phyloP scores from a whole-genome alignment of 2,329 filamentous ascomycete species.

The Diaporthe ampelina region DNA sequence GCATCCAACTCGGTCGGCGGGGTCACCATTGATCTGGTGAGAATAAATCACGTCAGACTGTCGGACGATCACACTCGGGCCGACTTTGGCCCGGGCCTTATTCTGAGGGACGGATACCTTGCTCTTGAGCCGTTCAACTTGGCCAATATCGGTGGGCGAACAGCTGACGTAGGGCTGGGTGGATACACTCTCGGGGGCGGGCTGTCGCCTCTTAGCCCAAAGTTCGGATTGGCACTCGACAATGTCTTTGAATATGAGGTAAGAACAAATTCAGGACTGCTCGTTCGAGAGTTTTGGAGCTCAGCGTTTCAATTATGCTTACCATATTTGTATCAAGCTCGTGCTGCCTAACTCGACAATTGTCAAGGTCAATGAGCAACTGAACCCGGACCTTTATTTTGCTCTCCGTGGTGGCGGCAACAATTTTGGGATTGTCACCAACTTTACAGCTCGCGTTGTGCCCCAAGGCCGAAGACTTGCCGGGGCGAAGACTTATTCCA shows the following conservation, averaged over 20 bases:
- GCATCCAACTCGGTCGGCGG: constrained; percentile 14
- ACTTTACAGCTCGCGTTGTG: constrained; percentile 3
- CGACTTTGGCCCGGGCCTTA: constrained; percentile 5
- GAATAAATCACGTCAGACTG: background rate
- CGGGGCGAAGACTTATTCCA: background rate
- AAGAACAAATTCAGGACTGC: background rate
- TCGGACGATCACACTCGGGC: background rate
- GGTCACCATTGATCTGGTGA: constrained; percentile 11
- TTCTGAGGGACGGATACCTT: background rate
- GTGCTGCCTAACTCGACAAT: constrained; percentile 8
- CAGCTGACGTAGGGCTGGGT: constrained; percentile 14
- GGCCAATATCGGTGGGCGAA: constrained; percentile 5
- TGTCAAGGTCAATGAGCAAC: background rate
- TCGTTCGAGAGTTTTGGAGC: too few relatives aligned
- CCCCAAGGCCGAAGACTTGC: constrained; percentile 7
- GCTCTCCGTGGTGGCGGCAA: constrained; percentile 17
- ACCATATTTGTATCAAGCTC: background rate
- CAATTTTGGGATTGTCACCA: constrained; percentile 2
- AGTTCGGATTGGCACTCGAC: constrained; percentile 13
- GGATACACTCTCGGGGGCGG: constrained; percentile 10
- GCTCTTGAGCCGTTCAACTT: constrained; percentile 1
- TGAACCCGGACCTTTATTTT: background rate
- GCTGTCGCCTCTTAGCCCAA: constrained; percentile 2
- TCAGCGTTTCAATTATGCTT: background rate
- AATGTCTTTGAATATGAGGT: constrained; percentile 13